These are phyloP conservation scores for Calonectria honghensis DNA, from an alignment of 2,329 filamentous ascomycete species.

Conservation along the genomic window DNA sequence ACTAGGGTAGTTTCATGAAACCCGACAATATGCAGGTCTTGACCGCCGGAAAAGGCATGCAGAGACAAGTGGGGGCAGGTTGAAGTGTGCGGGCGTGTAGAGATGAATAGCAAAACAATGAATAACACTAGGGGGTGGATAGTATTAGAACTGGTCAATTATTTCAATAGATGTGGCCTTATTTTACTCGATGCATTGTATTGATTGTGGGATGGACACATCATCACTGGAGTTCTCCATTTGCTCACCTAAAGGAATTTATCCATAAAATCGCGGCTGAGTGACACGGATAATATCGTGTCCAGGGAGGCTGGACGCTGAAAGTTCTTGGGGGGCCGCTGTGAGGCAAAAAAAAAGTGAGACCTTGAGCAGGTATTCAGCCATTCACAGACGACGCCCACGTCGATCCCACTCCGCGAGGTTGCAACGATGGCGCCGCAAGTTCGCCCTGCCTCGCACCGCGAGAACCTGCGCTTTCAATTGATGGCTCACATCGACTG, in stretches of 20 bases:
- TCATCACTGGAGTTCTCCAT: background rate
- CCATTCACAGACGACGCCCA: background rate
- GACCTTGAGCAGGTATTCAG: background rate
- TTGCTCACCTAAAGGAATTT: too few relatives aligned
- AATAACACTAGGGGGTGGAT: background rate
- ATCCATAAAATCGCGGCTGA: background rate
- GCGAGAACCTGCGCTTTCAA: background rate
- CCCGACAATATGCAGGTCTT: slow-evolving; percentile 10
- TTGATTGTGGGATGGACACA: background rate
- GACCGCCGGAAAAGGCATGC: background rate
- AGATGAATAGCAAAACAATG: background rate
- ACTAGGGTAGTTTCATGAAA: background rate
- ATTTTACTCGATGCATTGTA: background rate
- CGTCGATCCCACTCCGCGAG: slow-evolving; percentile 7
- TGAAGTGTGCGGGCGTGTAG: background rate
- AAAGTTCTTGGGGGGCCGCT: background rate
- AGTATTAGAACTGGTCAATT: background rate
- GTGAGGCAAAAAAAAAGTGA: background rate
- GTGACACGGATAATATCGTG: background rate
- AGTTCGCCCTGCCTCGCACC: slow-evolving; percentile 2
- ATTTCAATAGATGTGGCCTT: background rate
- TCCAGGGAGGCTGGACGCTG: background rate
- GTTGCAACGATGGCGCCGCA: slow-evolving; percentile 19
- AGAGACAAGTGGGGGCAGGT: background rate
- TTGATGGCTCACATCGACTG: slow-evolving; percentile 13